Base-by-base conservation (phyloP, 192 early-diverging fungal species). In the Funneliformis geosporum region DNA sequence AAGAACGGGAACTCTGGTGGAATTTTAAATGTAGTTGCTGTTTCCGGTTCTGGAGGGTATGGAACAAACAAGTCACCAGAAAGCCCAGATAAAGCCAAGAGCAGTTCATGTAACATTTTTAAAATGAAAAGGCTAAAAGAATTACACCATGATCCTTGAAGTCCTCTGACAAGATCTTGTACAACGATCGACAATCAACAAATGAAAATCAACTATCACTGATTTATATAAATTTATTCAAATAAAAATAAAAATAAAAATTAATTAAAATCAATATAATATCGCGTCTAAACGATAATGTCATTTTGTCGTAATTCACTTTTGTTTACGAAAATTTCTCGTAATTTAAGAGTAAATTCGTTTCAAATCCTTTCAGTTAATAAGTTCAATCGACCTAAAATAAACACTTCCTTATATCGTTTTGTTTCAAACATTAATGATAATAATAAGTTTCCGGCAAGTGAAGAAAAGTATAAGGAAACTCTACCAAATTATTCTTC, bases 21-120 rank as follows among this genome's bases (percentile, higher is more conserved):
- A 44, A 93, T 84, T 23, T 85, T 87, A 84, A 87, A 92, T 10
- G 87, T 88, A 28, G 73, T 83, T 46, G 89, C 60, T n/a, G 62
- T 38, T 12, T 64, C 60, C 1, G 88, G 84, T 10, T 81, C 71
- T 21, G 75, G 60, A 7, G 90, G 89, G 46, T 80, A 85, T 1
- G 89, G 89, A 9, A 85, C 84, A 81, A 94, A 94, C 61, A 94
- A 85, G 72, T 92, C 93, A 27, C 92, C 91, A 12, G 92, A 84
- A 43, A 87, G 85, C 18, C 93, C 93, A 12, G 88, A 86, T 23
- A 94, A 85, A 21, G 86, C 85, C 71, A 92, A 80, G 43, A 94
- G 88, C 61, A 93, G 80, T 83, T 94, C 93, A 82, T 94, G 93
- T n/a, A 93, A 84, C 92, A 93, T 93, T 39, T 25, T 72, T 33